phyloP scores from a whole-genome alignment of 2,329 filamentous ascomycete genomes.

The Colletotrichum simmondsii region DNA sequence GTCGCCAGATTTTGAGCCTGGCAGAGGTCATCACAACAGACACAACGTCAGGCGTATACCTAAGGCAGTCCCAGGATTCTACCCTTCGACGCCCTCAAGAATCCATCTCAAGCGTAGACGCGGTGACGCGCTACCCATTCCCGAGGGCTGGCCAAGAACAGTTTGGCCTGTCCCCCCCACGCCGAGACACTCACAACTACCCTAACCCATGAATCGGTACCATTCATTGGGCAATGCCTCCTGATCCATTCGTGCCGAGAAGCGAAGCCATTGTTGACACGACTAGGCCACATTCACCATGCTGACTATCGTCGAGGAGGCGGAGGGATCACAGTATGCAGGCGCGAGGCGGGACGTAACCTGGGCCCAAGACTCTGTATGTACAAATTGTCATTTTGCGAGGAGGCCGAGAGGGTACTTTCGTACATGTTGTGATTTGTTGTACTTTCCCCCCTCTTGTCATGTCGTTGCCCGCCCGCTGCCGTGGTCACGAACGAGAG shows the following conservation, averaged over 20 bases:
- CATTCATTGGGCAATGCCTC: background rate
- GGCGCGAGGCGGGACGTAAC: background rate
- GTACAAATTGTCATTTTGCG: background rate
- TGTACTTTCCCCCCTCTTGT: background rate
- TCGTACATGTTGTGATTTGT: background rate
- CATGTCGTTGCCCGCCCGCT: no score
- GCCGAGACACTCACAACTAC: background rate
- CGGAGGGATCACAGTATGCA: background rate
- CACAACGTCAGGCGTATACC: background rate
- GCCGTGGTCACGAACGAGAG: background rate
- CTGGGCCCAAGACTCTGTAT: no score
- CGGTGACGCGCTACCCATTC: background rate
- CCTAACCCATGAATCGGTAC: slow-evolving; percentile 6
- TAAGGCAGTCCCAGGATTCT: background rate
- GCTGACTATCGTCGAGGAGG: background rate
- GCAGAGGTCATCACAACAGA: background rate
- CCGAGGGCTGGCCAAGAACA: background rate
- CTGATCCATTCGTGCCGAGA: background rate
- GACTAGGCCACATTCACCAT: background rate
- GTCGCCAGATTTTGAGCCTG: background rate
- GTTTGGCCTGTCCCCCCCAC: background rate
- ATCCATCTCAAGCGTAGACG: background rate
- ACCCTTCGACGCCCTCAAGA: background rate
- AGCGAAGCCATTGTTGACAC: background rate
- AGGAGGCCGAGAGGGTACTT: background rate